A percentile compares a stretch with the other conserved stretches of the same genome.
phyloP scores from a whole-genome alignment of 148 eudicot species.

The Rhododendron henanense region DNA sequence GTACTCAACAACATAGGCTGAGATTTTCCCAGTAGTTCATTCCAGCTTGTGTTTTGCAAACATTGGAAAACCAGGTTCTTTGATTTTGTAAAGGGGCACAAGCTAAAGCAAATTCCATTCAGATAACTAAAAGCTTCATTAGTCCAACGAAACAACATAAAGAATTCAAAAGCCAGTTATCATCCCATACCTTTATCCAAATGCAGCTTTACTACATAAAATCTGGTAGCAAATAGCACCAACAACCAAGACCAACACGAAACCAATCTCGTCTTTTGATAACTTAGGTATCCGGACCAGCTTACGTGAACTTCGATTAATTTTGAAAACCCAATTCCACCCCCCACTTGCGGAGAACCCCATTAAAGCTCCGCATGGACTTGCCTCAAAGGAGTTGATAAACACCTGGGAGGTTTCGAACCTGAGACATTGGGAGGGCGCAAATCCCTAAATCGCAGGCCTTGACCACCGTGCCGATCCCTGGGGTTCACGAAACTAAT shows the following conservation, averaged over 20 bases:
- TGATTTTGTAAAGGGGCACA: not conserved
- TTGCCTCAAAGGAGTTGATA: too few relatives aligned
- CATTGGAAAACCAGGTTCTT: not conserved
- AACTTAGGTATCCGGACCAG: too few relatives aligned
- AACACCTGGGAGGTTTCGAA: too few relatives aligned
- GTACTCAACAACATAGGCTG: not conserved
- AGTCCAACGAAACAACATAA: not conserved
- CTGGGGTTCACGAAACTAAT: not conserved
- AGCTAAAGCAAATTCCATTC: slow-evolving; percentile 7
- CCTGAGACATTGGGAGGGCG: not conserved
- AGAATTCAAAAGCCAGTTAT: not conserved
- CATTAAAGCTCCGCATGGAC: too few relatives aligned
- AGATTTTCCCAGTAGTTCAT: not conserved
- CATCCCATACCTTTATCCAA: not conserved
- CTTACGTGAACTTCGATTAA: too few relatives aligned
- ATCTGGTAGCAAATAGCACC: not conserved
- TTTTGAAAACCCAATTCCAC: too few relatives aligned
- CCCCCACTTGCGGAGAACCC: too few relatives aligned
- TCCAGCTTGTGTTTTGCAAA: not conserved
- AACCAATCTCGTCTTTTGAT: too few relatives aligned
- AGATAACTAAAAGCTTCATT: not conserved
- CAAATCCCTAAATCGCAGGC: not conserved
- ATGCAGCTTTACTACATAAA: not conserved
- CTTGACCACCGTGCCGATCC: too few relatives aligned
- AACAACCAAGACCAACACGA: not conserved